Conservation (phyloP, 805 yeast species). For the Starmera amethionina region DNA sequence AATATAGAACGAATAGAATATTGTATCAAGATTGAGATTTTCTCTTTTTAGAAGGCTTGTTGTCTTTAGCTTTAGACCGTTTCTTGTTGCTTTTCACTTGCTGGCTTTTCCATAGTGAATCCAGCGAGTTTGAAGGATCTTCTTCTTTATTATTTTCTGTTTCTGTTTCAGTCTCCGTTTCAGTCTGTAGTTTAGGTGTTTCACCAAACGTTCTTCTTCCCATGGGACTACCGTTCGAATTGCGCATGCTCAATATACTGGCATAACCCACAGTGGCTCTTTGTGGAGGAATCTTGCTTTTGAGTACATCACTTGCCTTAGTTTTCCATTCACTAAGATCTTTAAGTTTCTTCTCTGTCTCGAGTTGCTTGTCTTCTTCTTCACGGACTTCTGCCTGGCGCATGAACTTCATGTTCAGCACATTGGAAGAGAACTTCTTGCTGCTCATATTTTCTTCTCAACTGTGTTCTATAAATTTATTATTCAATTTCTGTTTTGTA, state of each 20-base stretch:
- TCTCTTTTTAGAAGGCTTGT: conserved; percentile 8
- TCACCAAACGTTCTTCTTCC: conserved; percentile 23
- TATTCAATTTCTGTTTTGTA: no score
- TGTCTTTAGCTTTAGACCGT: conserved; percentile 4
- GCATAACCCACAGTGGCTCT: conserved; percentile 32
- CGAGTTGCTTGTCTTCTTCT: conserved; percentile 24
- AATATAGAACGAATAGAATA: background rate
- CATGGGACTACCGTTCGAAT: conserved; percentile 4
- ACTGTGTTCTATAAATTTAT: no score
- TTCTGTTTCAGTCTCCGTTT: conserved; percentile 14
- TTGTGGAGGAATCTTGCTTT: conserved; percentile 17
- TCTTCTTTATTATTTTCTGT: conserved; percentile 6
- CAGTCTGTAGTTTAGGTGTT: conserved; percentile 12
- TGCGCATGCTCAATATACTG: conserved; percentile 22
- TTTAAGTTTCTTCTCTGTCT: conserved; percentile 26
- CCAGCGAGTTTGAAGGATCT: conserved; percentile 5
- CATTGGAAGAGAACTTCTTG: conserved; percentile 26
- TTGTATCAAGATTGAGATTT: conserved; percentile 6
- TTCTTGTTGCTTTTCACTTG: conserved; percentile 7
- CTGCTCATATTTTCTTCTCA: background rate
- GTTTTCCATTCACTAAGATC: conserved; percentile 30
- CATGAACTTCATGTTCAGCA: conserved; percentile 77
- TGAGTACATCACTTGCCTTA: conserved; percentile 15
- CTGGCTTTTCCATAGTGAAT: conserved; percentile 17
- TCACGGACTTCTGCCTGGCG: conserved; percentile 29